A percentile compares a stretch with the other conserved stretches of the same genome.
Conservation (phyloP, 495 filamentous ascomycete species). For the Thermothielavioides terrestris region DNA sequence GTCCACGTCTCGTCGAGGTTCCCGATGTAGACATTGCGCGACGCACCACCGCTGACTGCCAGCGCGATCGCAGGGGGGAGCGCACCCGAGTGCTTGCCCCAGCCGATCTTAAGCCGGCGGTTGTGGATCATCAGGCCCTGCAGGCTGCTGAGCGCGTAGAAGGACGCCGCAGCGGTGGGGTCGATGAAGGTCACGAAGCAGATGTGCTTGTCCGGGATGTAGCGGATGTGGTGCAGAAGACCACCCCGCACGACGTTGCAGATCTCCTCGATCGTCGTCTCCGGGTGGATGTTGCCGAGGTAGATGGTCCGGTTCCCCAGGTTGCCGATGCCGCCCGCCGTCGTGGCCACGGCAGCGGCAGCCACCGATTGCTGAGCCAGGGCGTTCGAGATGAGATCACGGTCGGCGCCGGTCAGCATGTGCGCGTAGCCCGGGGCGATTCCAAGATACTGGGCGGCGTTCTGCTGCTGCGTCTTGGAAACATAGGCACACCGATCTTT, state of each 20-base stretch:
- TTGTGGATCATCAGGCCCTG: constrained; percentile 99
- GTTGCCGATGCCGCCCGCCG: constrained; percentile 93
- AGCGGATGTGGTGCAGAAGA: constrained; percentile 92
- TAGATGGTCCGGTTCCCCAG: constrained; percentile 96
- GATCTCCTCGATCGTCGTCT: constrained; percentile 97
- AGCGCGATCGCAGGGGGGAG: constrained; percentile 93
- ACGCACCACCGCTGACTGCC: constrained; percentile 91
- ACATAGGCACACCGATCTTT: constrained; percentile 98
- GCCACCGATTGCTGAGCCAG: constrained; percentile 96
- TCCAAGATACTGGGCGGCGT: constrained; percentile 94
- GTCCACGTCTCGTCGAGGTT: constrained; percentile 96
- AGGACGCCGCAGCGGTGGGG: constrained; percentile 92
- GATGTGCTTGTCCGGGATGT: constrained; percentile 99
- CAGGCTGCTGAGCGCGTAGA: constrained; percentile 93
- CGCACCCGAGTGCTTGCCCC: constrained; percentile 98
- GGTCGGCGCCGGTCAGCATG: constrained; percentile 88
- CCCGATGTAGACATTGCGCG: constrained; percentile 93
- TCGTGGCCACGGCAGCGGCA: constrained; percentile 91
- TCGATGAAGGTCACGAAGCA: constrained; percentile 99
- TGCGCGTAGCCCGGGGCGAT: constrained; percentile 97
- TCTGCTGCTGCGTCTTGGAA: constrained; percentile 99
- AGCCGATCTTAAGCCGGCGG: constrained; percentile 92
- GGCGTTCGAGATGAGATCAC: constrained; percentile 90
- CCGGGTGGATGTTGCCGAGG: constrained; percentile 95
- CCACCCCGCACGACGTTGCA: constrained; percentile 94